Conservation (phyloP, 495 filamentous ascomycete species). For the Symbiotaphrina buchneri region DNA sequence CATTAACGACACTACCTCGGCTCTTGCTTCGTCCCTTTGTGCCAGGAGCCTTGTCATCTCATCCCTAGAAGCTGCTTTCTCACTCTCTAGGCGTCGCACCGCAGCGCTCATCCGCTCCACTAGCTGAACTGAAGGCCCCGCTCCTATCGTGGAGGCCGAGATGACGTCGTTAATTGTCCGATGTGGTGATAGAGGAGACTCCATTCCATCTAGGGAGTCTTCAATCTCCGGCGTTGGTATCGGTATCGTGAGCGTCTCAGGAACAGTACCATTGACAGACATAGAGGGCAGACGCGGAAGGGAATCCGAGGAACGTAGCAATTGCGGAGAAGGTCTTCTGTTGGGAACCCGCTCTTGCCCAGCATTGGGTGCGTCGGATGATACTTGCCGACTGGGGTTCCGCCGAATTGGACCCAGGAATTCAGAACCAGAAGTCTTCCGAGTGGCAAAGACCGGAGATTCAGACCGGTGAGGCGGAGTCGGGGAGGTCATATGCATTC, state of each 20-base stretch:
- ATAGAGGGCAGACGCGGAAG: neutral
- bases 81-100: constrained; percentile 74
- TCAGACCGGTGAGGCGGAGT: too few species aligned
- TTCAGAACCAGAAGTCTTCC: too few species aligned
- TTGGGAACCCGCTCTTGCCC: too few species aligned
- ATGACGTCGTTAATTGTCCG: constrained; percentile 70
- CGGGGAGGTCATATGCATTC: too few species aligned
- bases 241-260: constrained; percentile 30
- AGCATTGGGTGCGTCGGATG: too few species aligned
- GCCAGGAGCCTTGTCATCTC: constrained; percentile 56
- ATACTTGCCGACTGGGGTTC: too few species aligned
- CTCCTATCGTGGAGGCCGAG: constrained; percentile 67
- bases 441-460: too few species aligned
- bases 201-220: constrained; percentile 36
- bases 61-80: constrained; percentile 67
- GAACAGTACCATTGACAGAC: constrained; percentile 4
- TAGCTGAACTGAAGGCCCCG: constrained; percentile 83
- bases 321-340: constrained; percentile 9
- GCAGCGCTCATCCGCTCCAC: constrained; percentile 92
- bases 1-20: constrained; percentile 76
- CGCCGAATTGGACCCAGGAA: too few species aligned
- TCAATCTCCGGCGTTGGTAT: constrained; percentile 37
- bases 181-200: constrained; percentile 39
- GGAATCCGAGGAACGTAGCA: constrained; percentile 12
- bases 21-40: constrained; percentile 79